Conservation (phyloP, 768 basidiomycete genomes). For the Pulveroboletus frians region DNA sequence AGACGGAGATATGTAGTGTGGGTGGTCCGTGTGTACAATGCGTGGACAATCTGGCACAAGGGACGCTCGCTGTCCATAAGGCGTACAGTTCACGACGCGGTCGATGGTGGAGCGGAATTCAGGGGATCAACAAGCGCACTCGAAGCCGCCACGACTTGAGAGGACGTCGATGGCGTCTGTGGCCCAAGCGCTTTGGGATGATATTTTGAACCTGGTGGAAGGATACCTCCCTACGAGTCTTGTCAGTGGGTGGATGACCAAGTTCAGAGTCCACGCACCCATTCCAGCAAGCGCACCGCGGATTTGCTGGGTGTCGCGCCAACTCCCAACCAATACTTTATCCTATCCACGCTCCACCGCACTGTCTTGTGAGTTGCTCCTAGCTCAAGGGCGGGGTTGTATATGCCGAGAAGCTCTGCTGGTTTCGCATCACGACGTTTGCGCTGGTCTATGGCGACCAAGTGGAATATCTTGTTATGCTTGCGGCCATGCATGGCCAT, state of each 20-base stretch:
- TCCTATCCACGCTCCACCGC: constrained; percentile 87
- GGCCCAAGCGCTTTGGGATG: constrained; percentile 36
- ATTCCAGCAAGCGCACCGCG: constrained; percentile 69
- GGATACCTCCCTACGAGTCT: constrained; percentile 51
- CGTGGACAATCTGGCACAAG: background rate
- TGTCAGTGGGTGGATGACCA: constrained; percentile 5
- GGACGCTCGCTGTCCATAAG: background rate
- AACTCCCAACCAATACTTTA: constrained; percentile 82
- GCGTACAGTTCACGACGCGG: constrained; percentile 6
- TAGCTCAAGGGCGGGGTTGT: constrained; percentile 59
- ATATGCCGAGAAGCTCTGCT: constrained; percentile 81
- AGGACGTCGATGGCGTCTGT: constrained; percentile 1
- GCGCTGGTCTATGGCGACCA: constrained; percentile 76
- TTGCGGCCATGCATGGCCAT: constrained; percentile 76
- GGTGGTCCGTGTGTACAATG: background rate
- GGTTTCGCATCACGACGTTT: constrained; percentile 79
- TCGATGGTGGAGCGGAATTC: background rate
- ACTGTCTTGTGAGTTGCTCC: constrained; percentile 63
- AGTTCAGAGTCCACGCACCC: constrained; percentile 42
- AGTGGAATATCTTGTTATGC: constrained; percentile 72
- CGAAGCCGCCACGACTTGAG: constrained; percentile 1
- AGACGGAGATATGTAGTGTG: background rate
- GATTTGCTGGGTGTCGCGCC: constrained; percentile 81
- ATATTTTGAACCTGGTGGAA: constrained; percentile 53
- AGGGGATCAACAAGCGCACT: background rate